These are phyloP conservation scores for Cyberlindnera mycetangii DNA, from an alignment of 805 yeast species.

Conservation along the genomic window DNA sequence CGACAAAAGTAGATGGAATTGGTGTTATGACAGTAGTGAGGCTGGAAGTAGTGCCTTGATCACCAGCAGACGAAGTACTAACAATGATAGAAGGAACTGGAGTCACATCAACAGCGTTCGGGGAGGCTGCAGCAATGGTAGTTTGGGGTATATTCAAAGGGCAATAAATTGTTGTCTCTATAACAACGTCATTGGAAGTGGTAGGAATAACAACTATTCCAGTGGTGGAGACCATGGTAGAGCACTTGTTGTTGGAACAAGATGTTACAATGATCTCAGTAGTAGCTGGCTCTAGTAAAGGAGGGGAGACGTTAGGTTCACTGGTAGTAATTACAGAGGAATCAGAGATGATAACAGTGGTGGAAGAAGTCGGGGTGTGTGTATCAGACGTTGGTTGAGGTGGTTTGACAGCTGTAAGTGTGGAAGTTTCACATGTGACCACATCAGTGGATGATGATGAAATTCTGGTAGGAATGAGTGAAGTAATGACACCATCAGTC, in stretches of 20 bases:
- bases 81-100: conserved; percentile 31
- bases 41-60: conserved; percentile 31
- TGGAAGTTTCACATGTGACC: background rate
- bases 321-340: background rate
- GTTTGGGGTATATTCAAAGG: too few species aligned
- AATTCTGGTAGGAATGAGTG: background rate
- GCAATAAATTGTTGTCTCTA: conserved; percentile 6
- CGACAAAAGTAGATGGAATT: background rate
- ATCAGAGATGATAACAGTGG: background rate
- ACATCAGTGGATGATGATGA: background rate
- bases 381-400: background rate
- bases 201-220: conserved; percentile 12
- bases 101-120: background rate
- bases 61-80: conserved; percentile 34
- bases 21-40: conserved; percentile 19
- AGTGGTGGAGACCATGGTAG: conserved; percentile 20
- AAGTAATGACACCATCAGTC: conserved; percentile 11
- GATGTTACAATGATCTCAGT: background rate
- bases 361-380: background rate
- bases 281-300: background rate
- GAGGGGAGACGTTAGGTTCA: background rate
- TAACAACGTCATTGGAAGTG: conserved; percentile 9
- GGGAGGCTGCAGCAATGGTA: background rate
- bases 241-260: background rate
- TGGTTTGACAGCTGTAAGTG: background rate